These are phyloP conservation scores for Candida mesenterica DNA, from an alignment of 1,139 yeast genomes.

Conservation along the genomic window DNA sequence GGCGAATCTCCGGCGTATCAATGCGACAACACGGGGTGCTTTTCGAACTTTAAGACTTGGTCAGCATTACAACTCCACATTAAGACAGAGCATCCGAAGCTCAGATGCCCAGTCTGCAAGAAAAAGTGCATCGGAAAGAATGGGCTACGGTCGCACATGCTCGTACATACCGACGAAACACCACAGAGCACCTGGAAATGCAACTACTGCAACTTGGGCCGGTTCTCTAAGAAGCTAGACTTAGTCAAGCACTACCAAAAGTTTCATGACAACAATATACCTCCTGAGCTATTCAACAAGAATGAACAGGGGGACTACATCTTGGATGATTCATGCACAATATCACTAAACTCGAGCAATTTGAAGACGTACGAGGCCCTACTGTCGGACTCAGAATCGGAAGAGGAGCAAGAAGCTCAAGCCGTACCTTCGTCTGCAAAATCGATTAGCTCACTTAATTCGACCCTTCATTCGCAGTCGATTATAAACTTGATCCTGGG, in stretches of 20 bases:
- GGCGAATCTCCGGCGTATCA: constrained; percentile 54
- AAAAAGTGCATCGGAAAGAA: constrained; percentile 72
- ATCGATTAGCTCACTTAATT: constrained; percentile 17
- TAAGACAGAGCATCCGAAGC: constrained; percentile 69
- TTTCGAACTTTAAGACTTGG: constrained; percentile 67
- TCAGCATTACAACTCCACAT: constrained; percentile 71
- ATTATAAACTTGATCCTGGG: constrained; percentile 38
- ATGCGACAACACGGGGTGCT: constrained; percentile 64
- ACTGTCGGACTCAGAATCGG: constrained; percentile 4
- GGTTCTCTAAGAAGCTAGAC: constrained; percentile 35
- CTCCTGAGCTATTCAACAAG: constrained; percentile 31
- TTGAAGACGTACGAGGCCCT: constrained; percentile 7
- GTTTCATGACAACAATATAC: constrained; percentile 42
- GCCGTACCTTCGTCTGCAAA: constrained; percentile 22
- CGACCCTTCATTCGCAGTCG: constrained; percentile 21
- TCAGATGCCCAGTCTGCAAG: constrained; percentile 65
- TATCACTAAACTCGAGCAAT: constrained; percentile 6
- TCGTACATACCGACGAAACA: constrained; percentile 38
- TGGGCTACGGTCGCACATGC: constrained; percentile 73
- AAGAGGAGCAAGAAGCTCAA: constrained; percentile 15
- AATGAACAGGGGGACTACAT: constrained; percentile 1
- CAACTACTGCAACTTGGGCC: constrained; percentile 41
- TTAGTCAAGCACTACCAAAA: constrained; percentile 43
- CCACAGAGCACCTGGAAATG: constrained; percentile 64
- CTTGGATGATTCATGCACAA: constrained; percentile 3